Base-by-base conservation (phyloP, 2,329 filamentous ascomycete genomes). In the Epichloe scottii region DNA sequence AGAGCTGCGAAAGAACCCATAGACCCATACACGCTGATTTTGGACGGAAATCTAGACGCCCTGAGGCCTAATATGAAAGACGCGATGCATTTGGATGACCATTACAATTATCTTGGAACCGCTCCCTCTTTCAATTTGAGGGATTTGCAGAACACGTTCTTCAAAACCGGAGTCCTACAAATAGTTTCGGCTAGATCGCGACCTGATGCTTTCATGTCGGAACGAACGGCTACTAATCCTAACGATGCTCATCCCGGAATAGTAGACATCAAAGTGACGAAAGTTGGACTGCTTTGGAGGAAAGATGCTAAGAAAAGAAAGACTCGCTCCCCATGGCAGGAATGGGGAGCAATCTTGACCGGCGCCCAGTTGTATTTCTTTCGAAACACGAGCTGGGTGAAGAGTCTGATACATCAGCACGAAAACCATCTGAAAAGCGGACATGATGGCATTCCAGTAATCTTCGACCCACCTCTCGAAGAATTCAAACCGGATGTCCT, bases 321-420 rank as follows among this genome's bases (percentile, higher is more conserved):
- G 67, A 85, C 89, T 0, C 80, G 91, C 42, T 96, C 91, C 11
- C 91, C 93, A 1, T 98, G 93, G 93, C 91, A 96, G 63, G 93
- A 98, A 75, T 98, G 93, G 93, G 93, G 93, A 49, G 93, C 89
- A 23, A 86, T 98, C 53, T 76, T 98, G 33, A 98, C 93, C 0
- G 89, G 91, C n/a, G 94, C 93, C 5, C 91, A 96, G 62, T 78
- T 98, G 7, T 98, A 96, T 66, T 89, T 98, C 66, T 98, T 97
- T 71, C 84, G 88, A 52, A 96, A 97, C 63, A 85, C 89, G 5
- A 76, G 82, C 19, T 98, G 93, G 91, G 82, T 95, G 35, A 97
- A 95, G 67, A 86, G 79, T 53, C 69, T 98, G 56, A 89, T 97
- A 71, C 79, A 87, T 56, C 93, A 98, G 63, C 84, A 91, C 63